A percentile compares a stretch with the other conserved stretches of the same genome.
phyloP scores from a whole-genome alignment of 768 basidiomycete genomes.

The Hortiboletus flavorubellus region DNA sequence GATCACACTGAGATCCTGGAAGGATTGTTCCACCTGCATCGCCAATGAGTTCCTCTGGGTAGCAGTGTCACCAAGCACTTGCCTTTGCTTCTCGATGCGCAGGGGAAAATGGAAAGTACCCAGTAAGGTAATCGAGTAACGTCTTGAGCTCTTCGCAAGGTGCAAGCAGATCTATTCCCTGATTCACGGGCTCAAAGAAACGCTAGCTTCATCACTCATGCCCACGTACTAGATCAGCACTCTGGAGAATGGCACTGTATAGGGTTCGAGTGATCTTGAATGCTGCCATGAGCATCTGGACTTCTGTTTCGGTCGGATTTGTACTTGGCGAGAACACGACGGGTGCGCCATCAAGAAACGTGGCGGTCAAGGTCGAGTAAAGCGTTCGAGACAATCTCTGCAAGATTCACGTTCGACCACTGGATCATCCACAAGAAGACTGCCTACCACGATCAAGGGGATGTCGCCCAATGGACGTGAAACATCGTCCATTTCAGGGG shows the following conservation, averaged over 20 bases:
- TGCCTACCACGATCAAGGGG: slow-evolving; percentile 26
- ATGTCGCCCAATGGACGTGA: slow-evolving; percentile 16
- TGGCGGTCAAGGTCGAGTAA: slow-evolving; percentile 75
- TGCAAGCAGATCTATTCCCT: slow-evolving; percentile 20
- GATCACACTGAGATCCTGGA: slow-evolving; percentile 69
- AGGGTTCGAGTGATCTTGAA: slow-evolving; percentile 55
- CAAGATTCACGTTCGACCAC: slow-evolving; percentile 10
- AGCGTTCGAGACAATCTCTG: slow-evolving; percentile 71
- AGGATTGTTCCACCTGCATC: slow-evolving; percentile 56
- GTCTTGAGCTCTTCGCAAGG: slow-evolving; percentile 49
- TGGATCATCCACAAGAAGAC: slow-evolving; percentile 16
- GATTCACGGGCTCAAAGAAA: slow-evolving; percentile 15
- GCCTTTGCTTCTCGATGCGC: slow-evolving; percentile 59
- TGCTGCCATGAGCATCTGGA: slow-evolving; percentile 56
- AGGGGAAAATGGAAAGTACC: slow-evolving; percentile 79
- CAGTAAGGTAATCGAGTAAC: slow-evolving; percentile 69
- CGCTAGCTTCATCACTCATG: not conserved
- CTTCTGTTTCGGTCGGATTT: slow-evolving; percentile 56
- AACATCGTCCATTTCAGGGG: slow-evolving; percentile 13
- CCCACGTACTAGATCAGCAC: slow-evolving; percentile 34
- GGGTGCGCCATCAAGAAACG: slow-evolving; percentile 86
- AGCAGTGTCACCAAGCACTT: not conserved
- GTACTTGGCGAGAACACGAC: slow-evolving; percentile 69
- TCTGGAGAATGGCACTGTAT: slow-evolving; percentile 55
- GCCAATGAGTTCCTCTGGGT: slow-evolving; percentile 4